phyloP scores from a whole-genome alignment of 2,329 filamentous ascomycete genomes.

The Hypoxylon sp. region DNA sequence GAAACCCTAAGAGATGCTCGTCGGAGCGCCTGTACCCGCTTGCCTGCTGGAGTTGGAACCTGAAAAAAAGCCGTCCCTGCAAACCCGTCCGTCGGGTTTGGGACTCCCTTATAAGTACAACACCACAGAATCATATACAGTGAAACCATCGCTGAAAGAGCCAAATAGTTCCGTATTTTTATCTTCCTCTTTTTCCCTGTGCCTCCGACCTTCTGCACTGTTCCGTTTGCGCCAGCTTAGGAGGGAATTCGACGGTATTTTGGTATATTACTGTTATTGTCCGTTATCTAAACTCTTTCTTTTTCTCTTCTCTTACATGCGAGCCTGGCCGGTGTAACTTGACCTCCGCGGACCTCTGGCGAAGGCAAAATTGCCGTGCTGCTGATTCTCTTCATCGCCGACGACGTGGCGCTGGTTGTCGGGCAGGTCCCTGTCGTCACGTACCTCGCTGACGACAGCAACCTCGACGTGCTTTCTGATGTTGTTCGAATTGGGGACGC shows the following conservation, averaged over 20 bases:
- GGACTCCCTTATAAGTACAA: conserved; percentile 33
- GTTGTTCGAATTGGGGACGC: conserved; percentile 49
- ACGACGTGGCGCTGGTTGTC: conserved; percentile 18
- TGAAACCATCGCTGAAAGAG: conserved; percentile 15
- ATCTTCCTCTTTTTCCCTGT: conserved; percentile 26
- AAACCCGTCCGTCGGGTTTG: conserved; percentile 13
- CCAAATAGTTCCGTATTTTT: conserved; percentile 26
- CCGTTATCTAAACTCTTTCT: conserved; percentile 22
- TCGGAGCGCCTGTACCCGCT: conserved; percentile 32
- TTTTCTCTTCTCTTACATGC: conserved; percentile 20
- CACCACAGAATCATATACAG: conserved; percentile 20
- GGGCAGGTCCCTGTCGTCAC: conserved; percentile 20
- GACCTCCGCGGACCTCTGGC: conserved; percentile 38
- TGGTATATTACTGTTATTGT: conserved; percentile 23
- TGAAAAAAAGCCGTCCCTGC: conserved; percentile 25
- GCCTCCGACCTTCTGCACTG: conserved; percentile 21
- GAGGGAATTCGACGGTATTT: conserved; percentile 12
- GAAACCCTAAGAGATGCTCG: conserved; percentile 32
- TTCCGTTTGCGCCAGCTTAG: conserved; percentile 32
- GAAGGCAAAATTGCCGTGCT: conserved; percentile 39
- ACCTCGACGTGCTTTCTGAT: conserved; percentile 59
- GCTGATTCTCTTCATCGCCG: conserved; percentile 38
- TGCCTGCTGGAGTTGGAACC: conserved; percentile 26
- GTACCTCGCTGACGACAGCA: conserved; percentile 34
- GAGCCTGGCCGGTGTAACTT: conserved; percentile 33